Evolutionary conservation across 306 rosid genomes (phyloP), one percentile per base, ranked within the genome.

Genomic region (Pyrus pyrifolia): DNA sequence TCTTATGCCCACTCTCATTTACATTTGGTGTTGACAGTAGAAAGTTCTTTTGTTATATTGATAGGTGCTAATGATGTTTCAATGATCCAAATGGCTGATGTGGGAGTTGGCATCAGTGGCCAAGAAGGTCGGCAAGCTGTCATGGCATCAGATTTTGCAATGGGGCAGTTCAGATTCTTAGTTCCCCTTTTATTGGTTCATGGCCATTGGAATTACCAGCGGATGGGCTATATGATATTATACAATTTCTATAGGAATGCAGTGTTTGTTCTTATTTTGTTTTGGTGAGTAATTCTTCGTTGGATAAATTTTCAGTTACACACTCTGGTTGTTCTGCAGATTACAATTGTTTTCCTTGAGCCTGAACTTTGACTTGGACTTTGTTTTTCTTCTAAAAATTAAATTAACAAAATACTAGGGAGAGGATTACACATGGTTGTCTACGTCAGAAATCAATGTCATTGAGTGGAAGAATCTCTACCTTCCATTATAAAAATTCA

Each of bases 31-130:
- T 58, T 77, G 70, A 85, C 78, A 44, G 49, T 60, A 65, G 71
- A 52, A 59, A 53, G 76, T 71, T 35, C 17, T 49, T 62, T n/a
- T 75, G 70, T 63, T 65, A 61, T 33, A 49, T 67, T 35, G 49
- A 35, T 78, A 92, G 99, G 99, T 79, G 99, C 99, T 62, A 95
- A 95, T 81, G 99, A 95, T 19, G 99, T 92, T 83, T 92, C 99
- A 7, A 95, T 95, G 99, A 95, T 95, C 85, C 99, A 95, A 89
- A 95, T 88, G 97, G 99, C 99, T 82, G 97, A 95, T 82, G 97
- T 95, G 67, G 99, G 99, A 55, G 93, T 95, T 49, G 99, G 99
- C 67, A 95, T 95, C 82, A 95, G 99, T 78, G 99, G 99, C 71
- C 96, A 90, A 73, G 99, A 95, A 79, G 99, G 99, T 82, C 87